Evolutionary conservation across 495 filamentous ascomycete species (phyloP).

Genomic region (Trichoderma reesei): DNA sequence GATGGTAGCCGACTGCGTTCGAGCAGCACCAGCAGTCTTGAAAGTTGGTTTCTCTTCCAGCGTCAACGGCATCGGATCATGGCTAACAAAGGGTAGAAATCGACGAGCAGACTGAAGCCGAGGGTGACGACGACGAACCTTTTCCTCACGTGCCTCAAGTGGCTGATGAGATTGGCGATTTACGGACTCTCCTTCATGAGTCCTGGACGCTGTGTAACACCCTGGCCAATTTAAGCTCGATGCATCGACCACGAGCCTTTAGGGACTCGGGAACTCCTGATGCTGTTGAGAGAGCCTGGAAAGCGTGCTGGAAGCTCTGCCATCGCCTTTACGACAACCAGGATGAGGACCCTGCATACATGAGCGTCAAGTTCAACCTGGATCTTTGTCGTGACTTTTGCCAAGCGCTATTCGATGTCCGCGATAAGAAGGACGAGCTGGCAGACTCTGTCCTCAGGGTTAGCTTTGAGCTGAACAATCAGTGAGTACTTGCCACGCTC

Average conservation of each 20-base stretch:
- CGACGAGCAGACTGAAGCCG: slow-evolving; percentile 34
- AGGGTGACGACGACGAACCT: slow-evolving; percentile 30
- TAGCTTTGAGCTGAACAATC: slow-evolving; percentile 91
- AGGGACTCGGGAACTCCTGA: slow-evolving; percentile 58
- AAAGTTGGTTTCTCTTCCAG: slow-evolving; percentile 43
- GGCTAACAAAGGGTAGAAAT: slow-evolving; percentile 33
- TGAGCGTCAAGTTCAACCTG: slow-evolving; percentile 65
- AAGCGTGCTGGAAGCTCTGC: slow-evolving; percentile 84
- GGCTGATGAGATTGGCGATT: slow-evolving; percentile 50
- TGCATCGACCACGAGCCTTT: slow-evolving; percentile 71
- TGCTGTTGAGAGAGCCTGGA: slow-evolving; percentile 77
- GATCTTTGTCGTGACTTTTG: slow-evolving; percentile 89
- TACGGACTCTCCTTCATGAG: slow-evolving; percentile 72
- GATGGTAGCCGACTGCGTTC: slow-evolving; percentile 35
- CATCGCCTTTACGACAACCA: slow-evolving; percentile 76
- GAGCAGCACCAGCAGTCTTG: slow-evolving; percentile 54
- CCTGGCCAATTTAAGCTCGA: slow-evolving; percentile 71
- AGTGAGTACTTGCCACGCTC: slow-evolving; percentile 30
- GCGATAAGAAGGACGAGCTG: slow-evolving; percentile 61
- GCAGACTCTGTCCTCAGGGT: slow-evolving; percentile 79
- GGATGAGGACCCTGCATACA: slow-evolving; percentile 55
- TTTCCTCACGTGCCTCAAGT: neutral
- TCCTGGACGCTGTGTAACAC: slow-evolving; percentile 96
- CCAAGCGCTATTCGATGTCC: slow-evolving; percentile 76
- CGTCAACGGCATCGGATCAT: neutral